Evolutionary conservation across 208 protist genomes (phyloP).

Genomic region (Crithidia sp.): DNA sequence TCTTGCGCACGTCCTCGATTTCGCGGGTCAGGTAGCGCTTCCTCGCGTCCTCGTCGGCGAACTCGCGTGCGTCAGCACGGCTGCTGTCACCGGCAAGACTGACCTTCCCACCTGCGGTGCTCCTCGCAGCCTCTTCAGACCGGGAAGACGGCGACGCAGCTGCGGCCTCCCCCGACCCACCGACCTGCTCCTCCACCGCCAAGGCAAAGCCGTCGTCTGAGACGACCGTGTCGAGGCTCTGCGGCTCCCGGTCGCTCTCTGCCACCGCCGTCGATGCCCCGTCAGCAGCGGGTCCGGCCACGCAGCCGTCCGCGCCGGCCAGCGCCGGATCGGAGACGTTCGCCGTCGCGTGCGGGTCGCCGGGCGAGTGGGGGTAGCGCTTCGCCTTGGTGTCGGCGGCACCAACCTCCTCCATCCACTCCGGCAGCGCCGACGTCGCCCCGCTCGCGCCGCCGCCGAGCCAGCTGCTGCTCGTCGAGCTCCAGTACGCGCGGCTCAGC

Average conservation of each 20-base stretch:
- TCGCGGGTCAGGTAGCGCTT: slow-evolving; percentile 31
- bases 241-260: slow-evolving; percentile 1
- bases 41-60: slow-evolving; percentile 27
- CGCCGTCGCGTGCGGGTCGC: background rate
- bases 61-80: slow-evolving; percentile 3
- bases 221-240: slow-evolving; percentile 30
- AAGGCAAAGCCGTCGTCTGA: slow-evolving; percentile 38
- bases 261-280: background rate
- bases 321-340: slow-evolving; percentile 1
- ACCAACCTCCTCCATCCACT: slow-evolving; percentile 33
- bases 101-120: background rate
- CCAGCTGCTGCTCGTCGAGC: slow-evolving; percentile 66
- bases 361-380: background rate
- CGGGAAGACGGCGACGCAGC: too few relatives aligned
- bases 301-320: slow-evolving; percentile 12
- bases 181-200: slow-evolving; percentile 9
- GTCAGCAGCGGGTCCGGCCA: background rate
- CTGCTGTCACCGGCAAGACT: background rate
- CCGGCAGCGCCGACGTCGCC: slow-evolving; percentile 16
- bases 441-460: slow-evolving; percentile 46
- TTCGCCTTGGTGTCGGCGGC: background rate
- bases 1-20: slow-evolving; percentile 36
- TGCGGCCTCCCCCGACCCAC: too few relatives aligned
- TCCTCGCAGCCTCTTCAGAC: background rate
- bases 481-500: slow-evolving; percentile 74